Evolutionary conservation across 176 grass and related monocot species (phyloP), one percentile per base, ranked within the genome.

Genomic region (Zoysia japonica): DNA sequence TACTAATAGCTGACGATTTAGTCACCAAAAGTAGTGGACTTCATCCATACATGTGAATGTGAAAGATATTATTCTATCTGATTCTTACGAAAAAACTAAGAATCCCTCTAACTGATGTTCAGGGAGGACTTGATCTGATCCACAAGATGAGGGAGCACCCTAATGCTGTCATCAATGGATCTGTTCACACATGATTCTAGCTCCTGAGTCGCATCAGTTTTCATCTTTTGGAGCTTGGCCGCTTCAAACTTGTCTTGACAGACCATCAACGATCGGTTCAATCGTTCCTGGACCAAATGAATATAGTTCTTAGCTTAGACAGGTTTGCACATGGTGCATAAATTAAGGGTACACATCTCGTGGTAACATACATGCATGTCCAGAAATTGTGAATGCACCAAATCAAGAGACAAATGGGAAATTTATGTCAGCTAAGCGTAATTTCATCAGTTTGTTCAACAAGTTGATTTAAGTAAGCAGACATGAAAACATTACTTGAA

Each of bases 191-290:
- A 97, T 3, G 89, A 86, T 75, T 97, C 95, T 39, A 97, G 71
- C n/a, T 92, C 95, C 64, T 83, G 81, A 37, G 78, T 40, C 4
- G 85, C 91, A 13, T 89, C 83, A 3, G 80, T 92, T 86, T 94
- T 87, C 50, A 94, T 85, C 77, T 89, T 92, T 74, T 94, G 95
- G 76, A 97, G 87, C 81, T 87, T 94, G 65, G 83, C 85, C 49
- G 81, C 73, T 84, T 97, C 92, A 75, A 92, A 97, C 67, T 88
- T 94, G 68, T 97, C 95, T 83, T 97, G 92, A 62, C 91, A 92
- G 46, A 90, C 91, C 92, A 94, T 89, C 72, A 97, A 69, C 20
- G 91, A 92, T 19, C 88, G 86, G 44, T 90, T 97, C 89, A 94
- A 72, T 65, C 87, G 84, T 86, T 97, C 89, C 95, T 97, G 80